These are phyloP conservation scores for Fraxinus pennsylvanica DNA, from an alignment of 257 asterid species.

Conservation along the genomic window DNA sequence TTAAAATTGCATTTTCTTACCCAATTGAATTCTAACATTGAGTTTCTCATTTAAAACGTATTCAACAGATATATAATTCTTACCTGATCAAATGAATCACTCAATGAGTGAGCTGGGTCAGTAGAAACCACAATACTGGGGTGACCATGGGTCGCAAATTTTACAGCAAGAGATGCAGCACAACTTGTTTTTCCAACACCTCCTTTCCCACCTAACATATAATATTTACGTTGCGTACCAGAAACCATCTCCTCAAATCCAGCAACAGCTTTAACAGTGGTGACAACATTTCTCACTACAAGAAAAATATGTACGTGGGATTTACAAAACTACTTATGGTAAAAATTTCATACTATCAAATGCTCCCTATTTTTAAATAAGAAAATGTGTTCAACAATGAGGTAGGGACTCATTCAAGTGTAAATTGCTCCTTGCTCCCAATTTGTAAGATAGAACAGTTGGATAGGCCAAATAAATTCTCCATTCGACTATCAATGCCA, in stretches of 20 bases:
- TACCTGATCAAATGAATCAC: constrained; percentile 83
- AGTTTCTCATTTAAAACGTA: background rate
- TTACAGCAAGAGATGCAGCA: constrained; percentile 82
- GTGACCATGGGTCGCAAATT: constrained; percentile 66
- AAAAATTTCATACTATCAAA: background rate
- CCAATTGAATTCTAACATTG: background rate
- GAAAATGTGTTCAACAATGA: background rate
- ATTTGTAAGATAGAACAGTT: background rate
- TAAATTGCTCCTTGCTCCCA: background rate
- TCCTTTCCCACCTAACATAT: constrained; percentile 82
- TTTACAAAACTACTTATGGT: background rate
- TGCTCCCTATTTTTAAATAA: background rate
- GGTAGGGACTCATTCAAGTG: background rate
- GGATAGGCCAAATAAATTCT: background rate
- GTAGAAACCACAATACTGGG: constrained; percentile 69
- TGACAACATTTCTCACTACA: constrained; percentile 53
- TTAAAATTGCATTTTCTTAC: constrained; percentile 6
- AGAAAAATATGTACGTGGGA: constrained; percentile 23
- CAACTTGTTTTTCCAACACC: constrained; percentile 89
- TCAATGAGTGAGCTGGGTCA: constrained; percentile 79
- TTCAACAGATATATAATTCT: constrained; percentile 15
- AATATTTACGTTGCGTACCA: constrained; percentile 62
- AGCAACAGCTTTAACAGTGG: constrained; percentile 33
- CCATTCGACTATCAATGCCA: background rate
- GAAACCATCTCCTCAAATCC: constrained; percentile 57